phyloP scores from a whole-genome alignment of 129 eudicot genomes.

The Solidago caesia region DNA sequence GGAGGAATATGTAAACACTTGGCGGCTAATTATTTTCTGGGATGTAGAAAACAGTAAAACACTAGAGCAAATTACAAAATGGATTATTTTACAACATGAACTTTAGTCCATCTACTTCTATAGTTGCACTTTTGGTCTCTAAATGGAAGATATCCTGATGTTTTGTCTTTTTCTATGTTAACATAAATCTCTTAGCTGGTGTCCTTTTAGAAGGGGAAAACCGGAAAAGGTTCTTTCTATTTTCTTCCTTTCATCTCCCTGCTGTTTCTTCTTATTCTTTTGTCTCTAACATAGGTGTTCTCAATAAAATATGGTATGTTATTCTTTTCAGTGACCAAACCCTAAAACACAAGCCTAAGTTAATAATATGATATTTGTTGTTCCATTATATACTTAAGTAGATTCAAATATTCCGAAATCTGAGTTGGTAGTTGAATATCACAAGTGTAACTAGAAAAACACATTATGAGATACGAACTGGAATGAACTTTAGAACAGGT shows the following conservation, averaged over 20 bases:
- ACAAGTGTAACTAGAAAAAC: background rate
- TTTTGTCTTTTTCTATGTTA: background rate
- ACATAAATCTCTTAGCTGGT: background rate
- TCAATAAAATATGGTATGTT: background rate
- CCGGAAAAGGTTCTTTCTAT: background rate
- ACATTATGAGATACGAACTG: background rate
- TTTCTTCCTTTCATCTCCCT: background rate
- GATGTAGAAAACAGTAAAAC: constrained; percentile 2
- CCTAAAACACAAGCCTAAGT: constrained; percentile 1
- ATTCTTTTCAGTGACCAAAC: constrained; percentile 2
- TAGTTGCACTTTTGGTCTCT: background rate
- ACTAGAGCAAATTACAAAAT: background rate
- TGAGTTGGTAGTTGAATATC: no score
- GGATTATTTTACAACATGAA: background rate
- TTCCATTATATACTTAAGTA: constrained; percentile 1
- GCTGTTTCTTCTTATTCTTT: background rate
- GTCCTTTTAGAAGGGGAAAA: background rate
- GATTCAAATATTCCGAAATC: background rate
- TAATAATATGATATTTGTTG: background rate
- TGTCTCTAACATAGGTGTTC: background rate
- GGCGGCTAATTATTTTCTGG: background rate
- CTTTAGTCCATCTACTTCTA: background rate
- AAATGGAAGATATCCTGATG: background rate
- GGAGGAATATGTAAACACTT: constrained; percentile 12
- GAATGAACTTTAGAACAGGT: background rate